Evolutionary conservation across 139 green algal species (phyloP), one percentile per base, ranked within the genome.

Genomic region (Bryopsis sp.): DNA sequence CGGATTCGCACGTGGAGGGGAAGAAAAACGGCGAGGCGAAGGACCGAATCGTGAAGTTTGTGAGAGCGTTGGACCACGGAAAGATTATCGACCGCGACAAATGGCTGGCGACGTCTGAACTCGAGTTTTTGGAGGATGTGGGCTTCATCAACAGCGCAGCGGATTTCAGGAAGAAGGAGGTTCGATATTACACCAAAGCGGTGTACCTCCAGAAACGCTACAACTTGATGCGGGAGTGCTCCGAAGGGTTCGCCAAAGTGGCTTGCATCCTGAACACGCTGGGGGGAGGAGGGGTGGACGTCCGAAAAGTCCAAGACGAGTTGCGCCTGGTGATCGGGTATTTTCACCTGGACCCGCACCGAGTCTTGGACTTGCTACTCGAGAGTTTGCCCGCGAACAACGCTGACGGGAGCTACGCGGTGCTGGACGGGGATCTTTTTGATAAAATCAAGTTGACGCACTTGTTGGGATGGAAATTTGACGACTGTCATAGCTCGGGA

Each of bases 121-220:
- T 22, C 15, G 50, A 61, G 6, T 32, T 61, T 22, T 32, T 61
- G 15, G 19, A 28, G 31, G 50, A 22, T 28, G 31, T 26, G 15
- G 24, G 33, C 6, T 35, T 26, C 15, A 32, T 61, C 8, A 26
- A 6, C 24, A 61, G 19, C 19, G 8, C 33, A 22, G 19, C 31
- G 8, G 24, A 61, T 32, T 22, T 36, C 6, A 28, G 19, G 6
- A 28, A 6, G 6, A 28, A 26, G 15, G 50, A 61, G 19, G 19
- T 33, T 28, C 8, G 50, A 28, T 61, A 36, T 26, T 61, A 61
- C 50, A 61, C 50, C 6, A 22, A 26, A 35, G 50, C 11, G 19
- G 19, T 61, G 24, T 61, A 61, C 19, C 15, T 61, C 50, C 50
- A 61, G 19, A 61, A 22, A 8, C 50, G 50, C 33, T 61, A 33